Evolutionary conservation across 805 yeast genomes (phyloP).

Genomic region (Brettanomyces naardenensis): DNA sequence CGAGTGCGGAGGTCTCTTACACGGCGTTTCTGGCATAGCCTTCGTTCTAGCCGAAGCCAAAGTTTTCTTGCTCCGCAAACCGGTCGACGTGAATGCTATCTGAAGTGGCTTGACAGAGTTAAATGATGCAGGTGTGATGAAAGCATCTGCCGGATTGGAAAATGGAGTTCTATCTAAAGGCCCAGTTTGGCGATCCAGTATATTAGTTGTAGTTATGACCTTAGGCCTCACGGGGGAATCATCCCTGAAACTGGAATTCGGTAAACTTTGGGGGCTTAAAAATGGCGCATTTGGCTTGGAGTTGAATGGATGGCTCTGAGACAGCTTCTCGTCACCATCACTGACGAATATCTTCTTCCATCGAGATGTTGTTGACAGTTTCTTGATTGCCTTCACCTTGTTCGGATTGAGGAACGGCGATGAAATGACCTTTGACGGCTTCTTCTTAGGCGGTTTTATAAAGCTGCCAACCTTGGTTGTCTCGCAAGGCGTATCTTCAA

Average conservation of each 20-base stretch:
- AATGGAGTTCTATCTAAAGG: constrained; percentile 9
- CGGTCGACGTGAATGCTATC: constrained; percentile 73
- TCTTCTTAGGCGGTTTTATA: constrained; percentile 1
- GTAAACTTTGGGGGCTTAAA: constrained; percentile 2
- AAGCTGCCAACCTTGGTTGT: not conserved
- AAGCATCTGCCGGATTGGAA: constrained; percentile 10
- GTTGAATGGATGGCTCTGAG: not conserved
- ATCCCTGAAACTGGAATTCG: not conserved
- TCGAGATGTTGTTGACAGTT: not conserved
- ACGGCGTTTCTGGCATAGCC: constrained; percentile 57
- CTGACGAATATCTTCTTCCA: constrained; percentile 1
- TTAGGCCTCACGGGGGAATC: not conserved
- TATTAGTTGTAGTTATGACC: constrained; percentile 5
- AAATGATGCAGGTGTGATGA: constrained; percentile 48
- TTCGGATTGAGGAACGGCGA: constrained; percentile 1
- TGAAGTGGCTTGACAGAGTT: constrained; percentile 76
- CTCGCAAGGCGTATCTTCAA: no score
- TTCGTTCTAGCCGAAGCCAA: constrained; percentile 27
- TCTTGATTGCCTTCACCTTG: not conserved
- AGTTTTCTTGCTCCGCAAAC: constrained; percentile 57
- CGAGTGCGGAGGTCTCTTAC: constrained; percentile 36
- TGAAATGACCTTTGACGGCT: not conserved
- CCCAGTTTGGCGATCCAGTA: constrained; percentile 2
- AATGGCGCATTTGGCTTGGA: not conserved
- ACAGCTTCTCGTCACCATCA: not conserved